These are phyloP conservation scores for Purshia tridentata DNA, from an alignment of 306 rosid species.

Conservation along the genomic window DNA sequence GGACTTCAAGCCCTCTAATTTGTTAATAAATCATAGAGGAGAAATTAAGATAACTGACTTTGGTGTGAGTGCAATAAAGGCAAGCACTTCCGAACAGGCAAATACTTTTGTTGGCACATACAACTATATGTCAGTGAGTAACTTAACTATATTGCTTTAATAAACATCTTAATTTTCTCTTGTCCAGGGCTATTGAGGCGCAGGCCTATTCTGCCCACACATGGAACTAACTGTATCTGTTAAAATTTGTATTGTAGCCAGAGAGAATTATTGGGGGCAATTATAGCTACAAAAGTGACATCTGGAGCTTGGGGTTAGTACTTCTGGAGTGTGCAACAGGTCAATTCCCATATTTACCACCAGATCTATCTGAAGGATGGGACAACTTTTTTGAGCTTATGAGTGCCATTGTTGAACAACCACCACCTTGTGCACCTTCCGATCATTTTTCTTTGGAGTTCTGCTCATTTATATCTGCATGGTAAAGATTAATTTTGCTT, in stretches of 20 bases:
- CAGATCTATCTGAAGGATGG: conserved; percentile 72
- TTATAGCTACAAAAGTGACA: conserved; percentile 88
- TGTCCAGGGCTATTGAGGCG: not conserved
- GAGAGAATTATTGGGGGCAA: conserved; percentile 79
- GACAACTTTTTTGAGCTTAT: conserved; percentile 83
- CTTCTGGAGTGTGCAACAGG: conserved; percentile 94
- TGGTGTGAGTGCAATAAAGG: conserved; percentile 96
- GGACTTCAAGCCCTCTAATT: conserved; percentile 91
- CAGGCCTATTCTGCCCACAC: not conserved
- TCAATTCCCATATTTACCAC: conserved; percentile 78
- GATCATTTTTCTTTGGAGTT: conserved; percentile 81
- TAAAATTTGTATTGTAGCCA: conserved; percentile 62
- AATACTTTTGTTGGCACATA: conserved; percentile 90
- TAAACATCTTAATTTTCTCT: not conserved
- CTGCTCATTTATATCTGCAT: conserved; percentile 88
- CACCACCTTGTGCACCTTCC: conserved; percentile 84
- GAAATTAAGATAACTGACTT: conserved; percentile 98
- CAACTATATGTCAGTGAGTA: conserved; percentile 99
- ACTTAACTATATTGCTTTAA: not conserved
- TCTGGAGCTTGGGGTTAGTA: conserved; percentile 93
- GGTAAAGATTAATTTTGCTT: conserved; percentile 50
- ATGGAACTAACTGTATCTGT: conserved; percentile 19
- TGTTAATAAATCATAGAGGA: conserved; percentile 85
- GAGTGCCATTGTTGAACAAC: conserved; percentile 69
- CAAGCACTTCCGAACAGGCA: conserved; percentile 89